Conservation (phyloP, 192 early-diverging fungal species). For the Podila epigama region DNA sequence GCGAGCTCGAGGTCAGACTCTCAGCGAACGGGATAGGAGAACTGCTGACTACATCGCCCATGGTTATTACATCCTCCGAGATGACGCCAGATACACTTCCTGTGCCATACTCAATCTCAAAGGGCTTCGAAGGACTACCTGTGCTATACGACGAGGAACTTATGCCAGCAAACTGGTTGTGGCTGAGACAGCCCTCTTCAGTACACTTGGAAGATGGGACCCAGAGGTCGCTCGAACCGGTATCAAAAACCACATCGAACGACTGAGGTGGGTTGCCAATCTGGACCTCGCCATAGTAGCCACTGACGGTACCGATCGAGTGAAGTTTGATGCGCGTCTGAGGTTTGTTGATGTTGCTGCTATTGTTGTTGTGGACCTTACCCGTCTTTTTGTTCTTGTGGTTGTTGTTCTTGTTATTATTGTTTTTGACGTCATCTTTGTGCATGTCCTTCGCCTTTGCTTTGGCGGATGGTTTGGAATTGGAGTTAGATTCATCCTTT, state of each 20-base stretch:
- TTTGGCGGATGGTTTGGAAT: too few relatives aligned
- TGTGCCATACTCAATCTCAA: conserved; percentile 46
- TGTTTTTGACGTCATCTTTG: background rate
- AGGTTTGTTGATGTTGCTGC: conserved; percentile 3
- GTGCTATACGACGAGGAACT: conserved; percentile 11
- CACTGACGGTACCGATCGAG: conserved; percentile 35
- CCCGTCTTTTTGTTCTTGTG: background rate
- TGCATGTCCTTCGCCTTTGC: conserved; percentile 2
- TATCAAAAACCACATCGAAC: conserved; percentile 59
- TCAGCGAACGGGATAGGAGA: conserved; percentile 32
- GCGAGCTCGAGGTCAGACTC: conserved; percentile 21
- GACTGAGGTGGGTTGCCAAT: conserved; percentile 44
- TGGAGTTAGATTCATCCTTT: background rate
- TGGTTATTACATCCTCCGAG: conserved; percentile 32
- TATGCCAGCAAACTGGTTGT: conserved; percentile 20
- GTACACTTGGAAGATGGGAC: conserved; percentile 59
- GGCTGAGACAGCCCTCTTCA: conserved; percentile 37
- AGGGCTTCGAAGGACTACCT: conserved; percentile 1
- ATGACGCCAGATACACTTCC: conserved; percentile 33
- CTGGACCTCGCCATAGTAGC: conserved; percentile 40
- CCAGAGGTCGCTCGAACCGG: conserved; percentile 71
- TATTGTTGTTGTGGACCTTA: background rate
- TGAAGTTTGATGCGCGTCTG: conserved; percentile 22
- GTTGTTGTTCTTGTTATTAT: conserved; percentile 5
- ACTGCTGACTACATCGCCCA: conserved; percentile 22